These are phyloP conservation scores for Alternaria solani DNA, from an alignment of 2,329 filamentous ascomycete species.

Conservation along the genomic window DNA sequence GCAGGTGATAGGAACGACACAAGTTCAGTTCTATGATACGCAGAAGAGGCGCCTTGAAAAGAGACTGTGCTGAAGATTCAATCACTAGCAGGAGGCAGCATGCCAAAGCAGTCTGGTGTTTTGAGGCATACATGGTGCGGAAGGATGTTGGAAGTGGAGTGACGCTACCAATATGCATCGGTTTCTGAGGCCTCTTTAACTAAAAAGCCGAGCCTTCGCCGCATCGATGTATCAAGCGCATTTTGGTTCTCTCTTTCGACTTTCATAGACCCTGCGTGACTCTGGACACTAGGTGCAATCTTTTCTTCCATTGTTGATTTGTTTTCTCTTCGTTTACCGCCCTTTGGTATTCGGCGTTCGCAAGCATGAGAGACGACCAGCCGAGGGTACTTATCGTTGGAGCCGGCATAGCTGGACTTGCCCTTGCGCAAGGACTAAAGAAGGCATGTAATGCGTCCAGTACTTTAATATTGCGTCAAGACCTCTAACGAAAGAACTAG, in stretches of 20 bases:
- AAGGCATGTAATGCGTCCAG: neutral
- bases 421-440: neutral
- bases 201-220: neutral
- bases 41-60: neutral
- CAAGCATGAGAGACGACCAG: neutral
- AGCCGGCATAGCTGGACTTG: neutral
- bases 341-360: neutral
- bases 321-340: neutral
- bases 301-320: neutral
- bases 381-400: neutral
- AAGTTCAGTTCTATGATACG: neutral
- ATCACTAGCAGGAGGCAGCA: neutral
- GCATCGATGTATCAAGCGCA: neutral
- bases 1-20: neutral
- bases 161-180: neutral
- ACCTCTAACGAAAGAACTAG: neutral
- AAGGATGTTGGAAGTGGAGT: neutral
- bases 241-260: no score
- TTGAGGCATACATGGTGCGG: neutral
- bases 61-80: neutral
- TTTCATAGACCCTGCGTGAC: no score
- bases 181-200: neutral
- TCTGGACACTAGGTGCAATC: no score
- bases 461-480: neutral
- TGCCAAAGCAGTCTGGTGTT: neutral